Evolutionary conservation across 805 yeast genomes (phyloP).

Genomic region (Sugiyamaella marilandica): DNA sequence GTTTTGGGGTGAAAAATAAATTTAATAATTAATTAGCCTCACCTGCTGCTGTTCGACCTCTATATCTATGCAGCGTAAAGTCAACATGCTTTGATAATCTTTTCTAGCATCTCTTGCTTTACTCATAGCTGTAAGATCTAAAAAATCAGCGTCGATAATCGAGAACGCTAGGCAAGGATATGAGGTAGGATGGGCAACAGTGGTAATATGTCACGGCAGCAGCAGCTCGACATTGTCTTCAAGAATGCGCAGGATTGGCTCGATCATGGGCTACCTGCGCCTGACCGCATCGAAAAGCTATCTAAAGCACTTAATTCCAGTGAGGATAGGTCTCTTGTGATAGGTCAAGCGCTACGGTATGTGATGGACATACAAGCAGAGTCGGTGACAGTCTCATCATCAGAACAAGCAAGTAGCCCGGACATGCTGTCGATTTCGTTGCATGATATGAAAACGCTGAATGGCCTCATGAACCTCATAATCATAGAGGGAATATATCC

Average conservation of each 20-base stretch:
- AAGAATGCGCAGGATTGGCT: constrained; percentile 17
- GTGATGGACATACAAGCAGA: neutral
- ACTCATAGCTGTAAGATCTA: too few species aligned
- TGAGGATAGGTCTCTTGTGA: neutral
- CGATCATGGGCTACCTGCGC: neutral
- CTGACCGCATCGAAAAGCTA: neutral
- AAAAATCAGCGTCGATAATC: too few species aligned
- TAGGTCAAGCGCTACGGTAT: neutral
- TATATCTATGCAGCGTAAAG: too few species aligned
- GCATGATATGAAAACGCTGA: constrained; percentile 76
- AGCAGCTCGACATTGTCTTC: constrained; percentile 10
- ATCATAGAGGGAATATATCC: constrained; percentile 71
- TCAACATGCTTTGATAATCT: too few species aligned
- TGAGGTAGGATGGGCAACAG: too few species aligned
- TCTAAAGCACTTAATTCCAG: neutral
- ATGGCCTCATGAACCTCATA: constrained; percentile 56
- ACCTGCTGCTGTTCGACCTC: neutral
- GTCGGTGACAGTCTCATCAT: neutral
- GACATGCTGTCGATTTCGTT: constrained; percentile 55
- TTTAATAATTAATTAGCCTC: too few species aligned
- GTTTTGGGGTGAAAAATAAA: neutral
- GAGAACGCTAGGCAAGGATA: too few species aligned
- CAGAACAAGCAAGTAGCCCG: neutral
- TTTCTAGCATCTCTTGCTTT: too few species aligned
- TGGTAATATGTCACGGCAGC: too few species aligned